Evolutionary conservation across 345 rosid genomes (phyloP).

Genomic region (Eucalyptus virginea): DNA sequence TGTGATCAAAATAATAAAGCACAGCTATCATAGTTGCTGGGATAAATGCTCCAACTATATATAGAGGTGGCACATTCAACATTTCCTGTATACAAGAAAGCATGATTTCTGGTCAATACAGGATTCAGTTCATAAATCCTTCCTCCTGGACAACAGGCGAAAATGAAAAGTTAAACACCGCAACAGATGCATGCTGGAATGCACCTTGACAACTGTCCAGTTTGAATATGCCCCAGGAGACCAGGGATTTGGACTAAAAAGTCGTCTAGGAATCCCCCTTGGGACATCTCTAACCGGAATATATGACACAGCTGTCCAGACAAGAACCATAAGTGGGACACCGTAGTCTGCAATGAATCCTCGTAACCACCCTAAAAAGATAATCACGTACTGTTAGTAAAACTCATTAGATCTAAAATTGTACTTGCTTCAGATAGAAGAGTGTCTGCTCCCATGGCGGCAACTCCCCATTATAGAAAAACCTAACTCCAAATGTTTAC

Average conservation of each 20-base stretch:
- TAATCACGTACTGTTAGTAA: background rate
- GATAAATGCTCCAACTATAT: slow-evolving; percentile 50
- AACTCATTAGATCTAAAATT: background rate
- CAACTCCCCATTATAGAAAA: background rate
- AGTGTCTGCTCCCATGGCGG: background rate
- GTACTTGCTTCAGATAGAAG: background rate
- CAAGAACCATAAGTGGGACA: slow-evolving; percentile 50
- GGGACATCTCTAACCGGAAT: slow-evolving; percentile 43
- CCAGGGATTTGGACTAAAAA: slow-evolving; percentile 63
- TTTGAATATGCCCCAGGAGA: slow-evolving; percentile 51
- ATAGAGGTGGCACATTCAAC: slow-evolving; percentile 39
- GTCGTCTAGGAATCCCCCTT: slow-evolving; percentile 47
- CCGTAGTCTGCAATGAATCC: slow-evolving; percentile 53
- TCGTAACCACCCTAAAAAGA: slow-evolving; percentile 30
- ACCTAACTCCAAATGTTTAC: background rate
- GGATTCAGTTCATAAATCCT: background rate
- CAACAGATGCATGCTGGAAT: background rate
- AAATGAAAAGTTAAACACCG: background rate
- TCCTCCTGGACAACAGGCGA: background rate
- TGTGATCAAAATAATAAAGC: slow-evolving; percentile 59
- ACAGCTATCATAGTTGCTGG: slow-evolving; percentile 69
- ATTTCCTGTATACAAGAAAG: slow-evolving; percentile 23
- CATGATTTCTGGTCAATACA: background rate
- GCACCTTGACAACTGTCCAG: slow-evolving; percentile 54
- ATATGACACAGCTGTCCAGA: slow-evolving; percentile 51